Evolutionary conservation across 345 rosid genomes (phyloP).

Genomic region (Hibiscus mutabilis): DNA sequence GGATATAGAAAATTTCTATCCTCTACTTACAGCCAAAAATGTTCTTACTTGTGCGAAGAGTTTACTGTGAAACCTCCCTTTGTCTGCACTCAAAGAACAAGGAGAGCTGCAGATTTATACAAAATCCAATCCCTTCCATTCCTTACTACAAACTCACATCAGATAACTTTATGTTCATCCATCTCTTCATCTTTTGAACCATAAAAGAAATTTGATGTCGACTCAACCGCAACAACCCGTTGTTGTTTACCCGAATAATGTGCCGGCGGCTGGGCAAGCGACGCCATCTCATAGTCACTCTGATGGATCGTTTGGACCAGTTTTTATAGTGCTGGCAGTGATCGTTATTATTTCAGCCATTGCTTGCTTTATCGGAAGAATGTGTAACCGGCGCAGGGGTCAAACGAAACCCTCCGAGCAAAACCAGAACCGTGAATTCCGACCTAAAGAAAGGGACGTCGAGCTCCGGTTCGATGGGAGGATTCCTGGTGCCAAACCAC

Average conservation of each 20-base stretch:
- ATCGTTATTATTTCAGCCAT: slow-evolving; percentile 43
- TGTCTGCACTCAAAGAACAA: slow-evolving; percentile 47
- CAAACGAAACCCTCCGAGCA: slow-evolving; percentile 4
- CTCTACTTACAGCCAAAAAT: slow-evolving; percentile 17
- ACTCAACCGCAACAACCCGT: slow-evolving; percentile 35
- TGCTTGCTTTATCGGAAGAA: slow-evolving; percentile 56
- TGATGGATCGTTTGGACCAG: slow-evolving; percentile 50
- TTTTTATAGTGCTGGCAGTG: slow-evolving; percentile 51
- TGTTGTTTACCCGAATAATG: slow-evolving; percentile 32
- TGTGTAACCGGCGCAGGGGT: slow-evolving; percentile 28
- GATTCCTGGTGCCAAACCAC: slow-evolving; percentile 17
- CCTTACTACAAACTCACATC: slow-evolving; percentile 3
- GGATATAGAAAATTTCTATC: no score
- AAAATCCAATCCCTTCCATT: not conserved
- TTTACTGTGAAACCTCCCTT: slow-evolving; percentile 24
- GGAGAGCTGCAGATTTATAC: not conserved
- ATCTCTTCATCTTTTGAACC: not conserved
- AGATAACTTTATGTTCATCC: not conserved
- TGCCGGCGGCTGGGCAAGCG: slow-evolving; percentile 17
- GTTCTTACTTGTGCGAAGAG: slow-evolving; percentile 29
- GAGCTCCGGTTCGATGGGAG: slow-evolving; percentile 42
- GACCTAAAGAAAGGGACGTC: slow-evolving; percentile 24
- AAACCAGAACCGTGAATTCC: slow-evolving; percentile 7
- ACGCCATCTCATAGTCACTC: slow-evolving; percentile 34
- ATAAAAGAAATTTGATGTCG: not conserved